A percentile compares a stretch with the other conserved stretches of the same genome.
Conservation (phyloP, 352 stramenopile species). For the Phytophthora pini region DNA sequence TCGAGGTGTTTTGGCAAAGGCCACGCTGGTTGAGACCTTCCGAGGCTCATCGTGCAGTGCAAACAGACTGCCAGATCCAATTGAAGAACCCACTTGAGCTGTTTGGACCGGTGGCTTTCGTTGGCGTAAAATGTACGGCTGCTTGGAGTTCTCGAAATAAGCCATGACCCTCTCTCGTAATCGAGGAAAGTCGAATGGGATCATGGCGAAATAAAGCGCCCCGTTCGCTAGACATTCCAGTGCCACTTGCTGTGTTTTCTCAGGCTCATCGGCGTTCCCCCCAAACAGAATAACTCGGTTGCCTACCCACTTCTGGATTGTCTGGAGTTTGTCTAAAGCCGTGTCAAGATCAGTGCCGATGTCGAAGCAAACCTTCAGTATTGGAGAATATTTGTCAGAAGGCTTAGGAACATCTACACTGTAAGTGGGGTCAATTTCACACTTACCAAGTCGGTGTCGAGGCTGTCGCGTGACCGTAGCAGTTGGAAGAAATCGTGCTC, state of each 20-base stretch:
- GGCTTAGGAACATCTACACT: neutral
- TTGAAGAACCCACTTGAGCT: slow-evolving; percentile 39
- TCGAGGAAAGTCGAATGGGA: slow-evolving; percentile 66
- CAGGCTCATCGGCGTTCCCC: slow-evolving; percentile 43
- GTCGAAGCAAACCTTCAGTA: slow-evolving; percentile 67
- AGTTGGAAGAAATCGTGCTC: slow-evolving; percentile 48
- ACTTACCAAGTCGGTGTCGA: slow-evolving; percentile 61
- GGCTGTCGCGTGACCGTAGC: slow-evolving; percentile 39
- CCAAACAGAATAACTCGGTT: slow-evolving; percentile 66
- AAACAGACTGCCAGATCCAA: slow-evolving; percentile 52
- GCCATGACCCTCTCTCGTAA: slow-evolving; percentile 61
- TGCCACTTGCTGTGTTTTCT: slow-evolving; percentile 41
- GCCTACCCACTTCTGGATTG: slow-evolving; percentile 46
- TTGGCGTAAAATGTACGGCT: slow-evolving; percentile 65
- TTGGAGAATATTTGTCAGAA: neutral
- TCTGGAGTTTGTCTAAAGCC: slow-evolving; percentile 47
- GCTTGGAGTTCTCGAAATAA: slow-evolving; percentile 60
- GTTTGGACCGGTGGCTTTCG: slow-evolving; percentile 37
- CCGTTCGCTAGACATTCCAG: slow-evolving; percentile 54
- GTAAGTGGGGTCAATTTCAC: neutral
- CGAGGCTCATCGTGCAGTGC: slow-evolving; percentile 40
- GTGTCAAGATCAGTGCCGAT: slow-evolving; percentile 55
- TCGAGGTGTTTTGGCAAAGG: slow-evolving; percentile 43
- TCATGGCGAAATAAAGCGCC: slow-evolving; percentile 64
- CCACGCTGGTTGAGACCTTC: slow-evolving; percentile 46